Evolutionary conservation across 2,329 filamentous ascomycete species (phyloP).

Genomic region (Pyrenophora tritici-repentis): DNA sequence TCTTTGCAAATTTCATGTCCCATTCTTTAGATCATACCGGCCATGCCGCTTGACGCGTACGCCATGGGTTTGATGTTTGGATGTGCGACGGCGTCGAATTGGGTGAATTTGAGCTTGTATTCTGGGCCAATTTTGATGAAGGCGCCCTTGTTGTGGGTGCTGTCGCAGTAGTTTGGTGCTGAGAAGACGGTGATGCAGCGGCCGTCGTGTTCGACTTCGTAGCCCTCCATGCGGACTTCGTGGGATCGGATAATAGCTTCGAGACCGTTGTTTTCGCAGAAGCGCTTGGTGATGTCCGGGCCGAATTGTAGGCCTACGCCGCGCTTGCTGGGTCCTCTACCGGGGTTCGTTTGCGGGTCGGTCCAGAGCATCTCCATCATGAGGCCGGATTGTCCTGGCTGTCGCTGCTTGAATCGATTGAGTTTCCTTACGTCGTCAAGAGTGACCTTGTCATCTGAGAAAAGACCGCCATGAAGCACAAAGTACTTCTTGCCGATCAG

Average conservation of each 20-base stretch:
- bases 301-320: slow-evolving; percentile 97
- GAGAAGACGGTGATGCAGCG: slow-evolving; percentile 99
- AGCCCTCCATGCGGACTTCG: slow-evolving; percentile 99
- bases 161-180: slow-evolving; percentile 95
- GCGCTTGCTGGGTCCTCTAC: slow-evolving; percentile 91
- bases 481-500: slow-evolving; percentile 90
- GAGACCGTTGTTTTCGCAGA: slow-evolving; percentile 94
- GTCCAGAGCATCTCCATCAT: slow-evolving; percentile 99
- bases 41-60: slow-evolving; percentile 82
- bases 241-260: slow-evolving; percentile 96
- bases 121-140: slow-evolving; percentile 96
- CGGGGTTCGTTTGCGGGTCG: slow-evolving; percentile 84
- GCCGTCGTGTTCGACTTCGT: slow-evolving; percentile 95
- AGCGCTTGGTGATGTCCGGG: slow-evolving; percentile 91
- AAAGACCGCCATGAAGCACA: slow-evolving; percentile 90
- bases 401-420: slow-evolving; percentile 85
- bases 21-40: slow-evolving; percentile 67
- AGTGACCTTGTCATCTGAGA: slow-evolving; percentile 91
- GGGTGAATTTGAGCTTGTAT: slow-evolving; percentile 87
- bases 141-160: slow-evolving; percentile 95
- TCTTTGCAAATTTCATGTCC: not conserved
- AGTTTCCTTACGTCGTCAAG: slow-evolving; percentile 93
- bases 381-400: slow-evolving; percentile 88
- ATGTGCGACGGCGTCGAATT: slow-evolving; percentile 96
- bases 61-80: slow-evolving; percentile 94